phyloP scores from a whole-genome alignment of 495 filamentous ascomycete genomes.

The Monascus purpureus region DNA sequence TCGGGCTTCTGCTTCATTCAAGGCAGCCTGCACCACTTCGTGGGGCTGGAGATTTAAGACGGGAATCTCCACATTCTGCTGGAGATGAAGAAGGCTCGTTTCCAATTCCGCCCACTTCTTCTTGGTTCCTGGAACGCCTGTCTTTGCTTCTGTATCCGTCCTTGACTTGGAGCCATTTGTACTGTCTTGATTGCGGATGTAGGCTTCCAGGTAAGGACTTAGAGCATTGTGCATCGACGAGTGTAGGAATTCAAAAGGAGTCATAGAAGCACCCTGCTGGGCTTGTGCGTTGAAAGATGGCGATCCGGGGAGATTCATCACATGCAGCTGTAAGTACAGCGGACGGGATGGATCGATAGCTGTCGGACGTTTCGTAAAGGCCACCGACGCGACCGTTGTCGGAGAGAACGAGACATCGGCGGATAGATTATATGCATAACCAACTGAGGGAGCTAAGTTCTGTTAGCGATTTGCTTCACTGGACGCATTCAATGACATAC shows the following conservation, averaged over 20 bases:
- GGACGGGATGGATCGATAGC: conserved; percentile 70
- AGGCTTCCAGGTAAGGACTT: conserved; percentile 90
- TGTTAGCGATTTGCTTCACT: too few relatives aligned
- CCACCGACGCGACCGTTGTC: conserved; percentile 68
- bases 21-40: conserved; percentile 68
- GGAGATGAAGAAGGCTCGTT: conserved; percentile 73
- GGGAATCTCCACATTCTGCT: conserved; percentile 96
- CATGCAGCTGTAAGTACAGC: conserved; percentile 72
- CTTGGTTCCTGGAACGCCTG: conserved; percentile 89
- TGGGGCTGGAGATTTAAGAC: conserved; percentile 74
- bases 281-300: conserved; percentile 46
- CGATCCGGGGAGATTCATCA: conserved; percentile 78
- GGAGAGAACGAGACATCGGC: conserved; percentile 67
- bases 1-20: conserved; percentile 56
- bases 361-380: conserved; percentile 75
- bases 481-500: conserved; percentile 21
- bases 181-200: conserved; percentile 68
- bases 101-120: conserved; percentile 91
- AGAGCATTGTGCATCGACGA: conserved; percentile 76
- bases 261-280: conserved; percentile 54
- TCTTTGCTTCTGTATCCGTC: conserved; percentile 76
- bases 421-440: conserved; percentile 64
- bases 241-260: conserved; percentile 85
- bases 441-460: conserved; percentile 16
- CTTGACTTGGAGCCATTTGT: conserved; percentile 49